A percentile compares a stretch with the other conserved stretches of the same genome.
Evolutionary conservation across 1,284 basidiomycete species (phyloP).

Genomic region (Moesziomyces sp.): DNA sequence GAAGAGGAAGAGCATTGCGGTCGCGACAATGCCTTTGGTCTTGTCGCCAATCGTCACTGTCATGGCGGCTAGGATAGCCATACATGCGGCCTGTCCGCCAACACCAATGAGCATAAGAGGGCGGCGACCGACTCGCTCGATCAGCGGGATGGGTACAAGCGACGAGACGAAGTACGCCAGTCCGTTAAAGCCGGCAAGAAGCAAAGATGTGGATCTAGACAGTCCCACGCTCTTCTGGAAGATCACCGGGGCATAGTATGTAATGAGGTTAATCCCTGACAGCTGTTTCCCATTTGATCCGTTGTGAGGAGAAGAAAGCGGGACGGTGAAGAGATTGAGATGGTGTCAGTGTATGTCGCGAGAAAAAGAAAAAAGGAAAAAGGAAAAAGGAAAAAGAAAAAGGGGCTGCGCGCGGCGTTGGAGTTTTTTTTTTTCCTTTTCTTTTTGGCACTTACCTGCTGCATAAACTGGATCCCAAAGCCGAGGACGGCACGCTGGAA

Average conservation of each 20-base stretch:
- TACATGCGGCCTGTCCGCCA: conserved; percentile 74
- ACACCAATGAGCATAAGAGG: conserved; percentile 78
- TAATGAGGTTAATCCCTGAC: conserved; percentile 76
- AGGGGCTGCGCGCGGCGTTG: no score
- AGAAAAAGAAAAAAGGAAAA: no score
- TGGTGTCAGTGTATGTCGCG: no score
- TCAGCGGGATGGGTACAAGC: conserved; percentile 73
- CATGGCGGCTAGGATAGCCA: conserved; percentile 71
- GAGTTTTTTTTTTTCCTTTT: no score
- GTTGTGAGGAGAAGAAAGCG: no score
- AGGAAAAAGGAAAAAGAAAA: no score
- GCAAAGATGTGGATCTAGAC: conserved; percentile 74
- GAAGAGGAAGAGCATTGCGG: conserved; percentile 75
- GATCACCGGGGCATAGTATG: conserved; percentile 70
- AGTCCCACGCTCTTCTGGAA: conserved; percentile 66
- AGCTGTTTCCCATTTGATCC: conserved; percentile 60
- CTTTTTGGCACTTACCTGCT: conserved; percentile 70
- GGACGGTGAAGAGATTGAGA: no score
- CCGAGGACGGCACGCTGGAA: conserved; percentile 74
- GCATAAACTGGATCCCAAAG: conserved; percentile 76
- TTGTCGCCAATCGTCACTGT: conserved; percentile 71
- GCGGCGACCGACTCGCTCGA: conserved; percentile 72
- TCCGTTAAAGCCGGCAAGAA: conserved; percentile 77
- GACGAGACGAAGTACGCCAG: conserved; percentile 77
- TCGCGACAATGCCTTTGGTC: conserved; percentile 68